Percentiles rank a stretch among this genome's conserved stretches.
Evolutionary conservation across 208 protist species (phyloP).

Genomic region (Leishmania gerbilli): DNA sequence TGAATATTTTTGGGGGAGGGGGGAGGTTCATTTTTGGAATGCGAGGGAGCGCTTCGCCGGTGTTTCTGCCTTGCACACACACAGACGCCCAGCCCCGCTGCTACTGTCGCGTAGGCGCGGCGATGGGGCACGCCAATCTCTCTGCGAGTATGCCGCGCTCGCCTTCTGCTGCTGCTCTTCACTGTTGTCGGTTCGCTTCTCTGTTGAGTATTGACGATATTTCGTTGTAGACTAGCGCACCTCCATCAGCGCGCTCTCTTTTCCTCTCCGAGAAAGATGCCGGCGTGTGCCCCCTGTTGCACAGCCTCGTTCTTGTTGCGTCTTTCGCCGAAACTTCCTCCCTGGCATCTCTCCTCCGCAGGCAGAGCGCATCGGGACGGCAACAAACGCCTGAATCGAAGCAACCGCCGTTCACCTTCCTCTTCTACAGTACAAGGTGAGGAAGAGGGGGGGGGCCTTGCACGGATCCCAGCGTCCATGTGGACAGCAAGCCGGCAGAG

Average conservation of each 20-base stretch:
- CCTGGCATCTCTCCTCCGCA: not conserved
- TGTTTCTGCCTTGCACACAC: not conserved
- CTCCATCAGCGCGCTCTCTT: not conserved
- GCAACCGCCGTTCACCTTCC: not conserved
- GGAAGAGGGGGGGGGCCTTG: not conserved
- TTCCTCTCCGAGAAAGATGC: not conserved
- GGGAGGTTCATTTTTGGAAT: not conserved
- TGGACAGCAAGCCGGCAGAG: not conserved
- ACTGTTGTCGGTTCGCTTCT: not conserved
- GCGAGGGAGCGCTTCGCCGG: not conserved
- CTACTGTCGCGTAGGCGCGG: too few species aligned
- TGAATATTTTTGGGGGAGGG: conserved; percentile 7
- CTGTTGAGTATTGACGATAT: not conserved
- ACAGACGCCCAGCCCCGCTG: not conserved
- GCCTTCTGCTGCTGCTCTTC: not conserved
- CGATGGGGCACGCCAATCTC: not conserved
- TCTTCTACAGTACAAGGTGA: not conserved
- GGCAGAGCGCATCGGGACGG: not conserved
- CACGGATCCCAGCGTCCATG: not conserved
- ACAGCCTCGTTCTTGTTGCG: conserved; percentile 1
- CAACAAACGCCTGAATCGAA: not conserved
- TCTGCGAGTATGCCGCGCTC: not conserved
- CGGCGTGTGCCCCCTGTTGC: conserved; percentile 5
- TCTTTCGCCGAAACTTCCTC: not conserved
- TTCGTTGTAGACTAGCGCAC: not conserved